Evolutionary conservation across 495 filamentous ascomycete genomes (phyloP).

Genomic region (Penicillium roqueforti): DNA sequence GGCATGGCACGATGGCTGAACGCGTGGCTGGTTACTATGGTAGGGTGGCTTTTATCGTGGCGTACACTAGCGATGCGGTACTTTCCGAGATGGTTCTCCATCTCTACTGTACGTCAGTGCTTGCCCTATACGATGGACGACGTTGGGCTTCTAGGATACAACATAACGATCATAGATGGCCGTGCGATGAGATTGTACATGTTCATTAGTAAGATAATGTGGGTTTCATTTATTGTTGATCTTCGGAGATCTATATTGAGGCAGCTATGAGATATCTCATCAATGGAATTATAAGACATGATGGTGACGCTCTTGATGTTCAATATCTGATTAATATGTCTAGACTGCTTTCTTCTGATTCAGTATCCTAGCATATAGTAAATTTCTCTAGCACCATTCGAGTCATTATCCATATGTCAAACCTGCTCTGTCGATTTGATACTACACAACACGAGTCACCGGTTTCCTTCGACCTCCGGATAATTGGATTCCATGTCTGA

Average conservation of each 20-base stretch:
- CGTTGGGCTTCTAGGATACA: neutral
- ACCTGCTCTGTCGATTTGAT: neutral
- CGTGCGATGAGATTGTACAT: neutral
- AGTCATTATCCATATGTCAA: neutral
- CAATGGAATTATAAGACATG: neutral
- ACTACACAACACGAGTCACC: neutral
- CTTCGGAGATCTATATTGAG: neutral
- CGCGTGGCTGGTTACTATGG: slow-evolving; percentile 4
- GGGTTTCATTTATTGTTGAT: neutral
- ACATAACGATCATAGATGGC: neutral
- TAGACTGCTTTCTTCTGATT: neutral
- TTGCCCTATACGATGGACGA: neutral
- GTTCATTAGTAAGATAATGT: slow-evolving; percentile 1
- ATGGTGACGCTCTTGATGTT: neutral
- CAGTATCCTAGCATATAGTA: neutral
- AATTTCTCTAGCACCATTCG: neutral
- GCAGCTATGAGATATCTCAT: neutral
- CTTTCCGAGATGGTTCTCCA: neutral
- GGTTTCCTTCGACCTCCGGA: neutral
- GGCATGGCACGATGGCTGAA: neutral
- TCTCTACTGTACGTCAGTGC: neutral
- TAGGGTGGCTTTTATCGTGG: neutral
- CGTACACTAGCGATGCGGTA: neutral
- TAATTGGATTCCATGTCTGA: neutral
- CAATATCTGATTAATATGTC: neutral